These are phyloP conservation scores for Solanum corneliomulleri DNA, from an alignment of 257 asterid genomes.

Conservation along the genomic window DNA sequence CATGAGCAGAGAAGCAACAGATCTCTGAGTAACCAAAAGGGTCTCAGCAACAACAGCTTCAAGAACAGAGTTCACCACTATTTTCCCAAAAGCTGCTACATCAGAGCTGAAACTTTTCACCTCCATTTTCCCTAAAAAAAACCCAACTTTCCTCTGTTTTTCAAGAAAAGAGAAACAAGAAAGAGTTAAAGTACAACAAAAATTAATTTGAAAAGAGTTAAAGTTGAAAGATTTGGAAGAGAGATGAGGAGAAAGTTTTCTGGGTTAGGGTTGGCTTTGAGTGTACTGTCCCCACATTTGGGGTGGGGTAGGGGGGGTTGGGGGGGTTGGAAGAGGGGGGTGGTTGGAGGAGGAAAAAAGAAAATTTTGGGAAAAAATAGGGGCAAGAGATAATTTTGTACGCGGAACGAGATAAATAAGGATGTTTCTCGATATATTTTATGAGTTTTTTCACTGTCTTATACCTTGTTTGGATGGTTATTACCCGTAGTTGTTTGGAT, in stretches of 20 bases:
- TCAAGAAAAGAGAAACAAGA: not conserved
- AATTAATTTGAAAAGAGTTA: not conserved
- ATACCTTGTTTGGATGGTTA: no score
- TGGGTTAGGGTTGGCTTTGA: slow-evolving; percentile 33
- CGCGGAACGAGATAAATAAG: not conserved
- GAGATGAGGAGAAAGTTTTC: slow-evolving; percentile 6
- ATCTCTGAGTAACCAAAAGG: slow-evolving; percentile 49
- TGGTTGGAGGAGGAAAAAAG: no score
- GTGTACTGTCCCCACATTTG: slow-evolving; percentile 23
- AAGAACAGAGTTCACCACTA: slow-evolving; percentile 23
- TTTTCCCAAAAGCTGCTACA: slow-evolving; percentile 20
- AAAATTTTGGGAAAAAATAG: no score
- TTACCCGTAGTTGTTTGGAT: no score
- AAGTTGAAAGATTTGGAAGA: not conserved
- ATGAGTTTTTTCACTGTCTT: not conserved
- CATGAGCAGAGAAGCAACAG: slow-evolving; percentile 42
- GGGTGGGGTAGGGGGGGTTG: no score
- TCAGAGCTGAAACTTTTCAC: slow-evolving; percentile 38
- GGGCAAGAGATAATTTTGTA: not conserved
- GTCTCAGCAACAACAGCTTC: slow-evolving; percentile 35
- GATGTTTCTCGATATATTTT: not conserved
- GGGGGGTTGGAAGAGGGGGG: not conserved
- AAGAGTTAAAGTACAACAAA: not conserved
- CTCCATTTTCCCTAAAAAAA: slow-evolving; percentile 40
- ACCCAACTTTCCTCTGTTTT: not conserved